These are phyloP conservation scores for Tricholoma sp. DNA, from an alignment of 768 basidiomycete genomes.

Conservation along the genomic window DNA sequence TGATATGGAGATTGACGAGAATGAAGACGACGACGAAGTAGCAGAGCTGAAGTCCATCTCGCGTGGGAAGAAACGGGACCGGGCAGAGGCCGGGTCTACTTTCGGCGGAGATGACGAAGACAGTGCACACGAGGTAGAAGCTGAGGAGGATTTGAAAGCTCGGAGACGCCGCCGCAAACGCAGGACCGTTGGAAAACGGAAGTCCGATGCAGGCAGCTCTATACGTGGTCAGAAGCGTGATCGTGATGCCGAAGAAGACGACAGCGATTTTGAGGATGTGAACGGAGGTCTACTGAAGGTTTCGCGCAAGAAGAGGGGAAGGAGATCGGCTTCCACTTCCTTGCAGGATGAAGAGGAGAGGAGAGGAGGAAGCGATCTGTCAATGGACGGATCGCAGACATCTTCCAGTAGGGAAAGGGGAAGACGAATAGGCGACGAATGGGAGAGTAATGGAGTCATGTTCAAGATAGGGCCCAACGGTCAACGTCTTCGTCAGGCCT, in stretches of 20 bases:
- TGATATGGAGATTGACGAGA: conserved; percentile 44
- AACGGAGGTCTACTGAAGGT: conserved; percentile 19
- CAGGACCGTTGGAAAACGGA: conserved; percentile 49
- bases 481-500: conserved; percentile 59
- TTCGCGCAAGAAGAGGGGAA: conserved; percentile 52
- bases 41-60: conserved; percentile 30
- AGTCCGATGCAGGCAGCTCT: conserved; percentile 34
- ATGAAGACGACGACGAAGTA: conserved; percentile 40
- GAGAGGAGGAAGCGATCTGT: conserved; percentile 32
- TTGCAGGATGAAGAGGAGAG: conserved; percentile 30
- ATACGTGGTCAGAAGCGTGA: conserved; percentile 64
- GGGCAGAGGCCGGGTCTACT: conserved; percentile 65
- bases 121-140: conserved; percentile 29
- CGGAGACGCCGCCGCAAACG: conserved; percentile 52
- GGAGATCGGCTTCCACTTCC: conserved; percentile 28
- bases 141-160: conserved; percentile 34
- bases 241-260: conserved; percentile 46
- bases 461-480: conserved; percentile 73
- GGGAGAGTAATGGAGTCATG: conserved; percentile 64
- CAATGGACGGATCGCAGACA: conserved; percentile 40
- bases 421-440: conserved; percentile 67
- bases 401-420: conserved; percentile 51
- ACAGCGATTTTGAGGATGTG: conserved; percentile 37
- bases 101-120: conserved; percentile 62
- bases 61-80: conserved; percentile 74